phyloP scores from a whole-genome alignment of 179 eudicot species.

The Dionaea muscipula region DNA sequence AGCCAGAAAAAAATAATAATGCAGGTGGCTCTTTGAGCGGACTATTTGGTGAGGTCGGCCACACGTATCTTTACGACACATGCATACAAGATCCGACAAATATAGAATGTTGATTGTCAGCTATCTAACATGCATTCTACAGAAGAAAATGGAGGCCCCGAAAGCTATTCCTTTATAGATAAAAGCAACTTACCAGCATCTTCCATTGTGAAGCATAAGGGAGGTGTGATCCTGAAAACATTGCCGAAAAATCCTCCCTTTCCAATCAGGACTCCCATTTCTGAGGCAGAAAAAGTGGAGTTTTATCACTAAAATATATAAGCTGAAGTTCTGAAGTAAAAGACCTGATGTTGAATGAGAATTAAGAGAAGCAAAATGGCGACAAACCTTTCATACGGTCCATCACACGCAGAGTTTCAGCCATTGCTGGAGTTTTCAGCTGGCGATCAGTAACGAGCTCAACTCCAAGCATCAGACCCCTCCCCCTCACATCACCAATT shows the following conservation, averaged over 20 bases:
- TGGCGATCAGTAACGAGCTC: conserved; percentile 79
- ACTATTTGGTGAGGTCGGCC: too few species aligned
- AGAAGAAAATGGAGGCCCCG: too few species aligned
- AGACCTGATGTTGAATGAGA: neutral
- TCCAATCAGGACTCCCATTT: conserved; percentile 76
- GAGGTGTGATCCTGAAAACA: conserved; percentile 90
- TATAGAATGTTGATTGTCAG: too few species aligned
- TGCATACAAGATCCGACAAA: too few species aligned
- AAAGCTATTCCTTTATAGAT: too few species aligned
- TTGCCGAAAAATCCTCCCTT: conserved; percentile 88
- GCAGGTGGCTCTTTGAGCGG: too few species aligned
- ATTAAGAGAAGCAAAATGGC: neutral
- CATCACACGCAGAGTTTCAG: conserved; percentile 69
- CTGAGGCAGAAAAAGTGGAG: conserved; percentile 16
- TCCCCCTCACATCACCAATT: conserved; percentile 95
- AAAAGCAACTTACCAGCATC: conserved; percentile 56
- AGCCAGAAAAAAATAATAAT: too few species aligned
- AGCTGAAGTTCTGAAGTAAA: neutral
- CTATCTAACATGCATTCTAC: too few species aligned
- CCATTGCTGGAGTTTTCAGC: conserved; percentile 73
- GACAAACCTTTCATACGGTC: conserved; percentile 78
- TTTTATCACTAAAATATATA: neutral
- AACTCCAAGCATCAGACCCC: conserved; percentile 84
- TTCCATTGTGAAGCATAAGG: conserved; percentile 80
- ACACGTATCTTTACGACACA: too few species aligned